Evolutionary conservation across 1,284 basidiomycete genomes (phyloP).

Genomic region (Coniferiporia weirii): DNA sequence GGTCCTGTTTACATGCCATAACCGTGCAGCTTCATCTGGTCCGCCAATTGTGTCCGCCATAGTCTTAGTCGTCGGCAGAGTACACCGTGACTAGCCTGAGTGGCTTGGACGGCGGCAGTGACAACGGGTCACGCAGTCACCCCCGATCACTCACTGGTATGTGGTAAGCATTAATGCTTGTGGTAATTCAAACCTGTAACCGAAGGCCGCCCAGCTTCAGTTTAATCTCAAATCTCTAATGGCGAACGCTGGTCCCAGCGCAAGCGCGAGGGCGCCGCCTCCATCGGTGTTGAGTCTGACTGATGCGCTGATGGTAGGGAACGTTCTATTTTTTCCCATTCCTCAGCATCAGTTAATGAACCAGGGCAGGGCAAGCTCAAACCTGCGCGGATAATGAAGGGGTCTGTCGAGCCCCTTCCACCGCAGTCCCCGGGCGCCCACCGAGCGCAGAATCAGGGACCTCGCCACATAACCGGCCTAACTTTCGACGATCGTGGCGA

Average conservation of each 20-base stretch:
- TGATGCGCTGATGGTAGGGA: slow-evolving; percentile 8
- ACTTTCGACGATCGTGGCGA: slow-evolving; percentile 91
- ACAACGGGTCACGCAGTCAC: not conserved
- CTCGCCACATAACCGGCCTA: slow-evolving; percentile 79
- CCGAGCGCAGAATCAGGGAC: slow-evolving; percentile 38
- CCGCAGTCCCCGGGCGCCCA: slow-evolving; percentile 42
- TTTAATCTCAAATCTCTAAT: not conserved
- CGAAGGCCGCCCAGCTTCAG: no score
- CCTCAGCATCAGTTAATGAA: not conserved
- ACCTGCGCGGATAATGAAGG: slow-evolving; percentile 86
- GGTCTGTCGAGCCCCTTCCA: slow-evolving; percentile 58
- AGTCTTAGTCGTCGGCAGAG: slow-evolving; percentile 23
- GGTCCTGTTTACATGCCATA: slow-evolving; percentile 96
- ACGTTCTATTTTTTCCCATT: not conserved
- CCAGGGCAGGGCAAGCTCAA: slow-evolving; percentile 63
- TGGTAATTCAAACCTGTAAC: not conserved
- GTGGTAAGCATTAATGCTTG: no score
- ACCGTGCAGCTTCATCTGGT: slow-evolving; percentile 70
- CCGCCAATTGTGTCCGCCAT: slow-evolving; percentile 47
- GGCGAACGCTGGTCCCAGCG: slow-evolving; percentile 9
- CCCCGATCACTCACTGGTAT: not conserved
- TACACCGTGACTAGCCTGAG: slow-evolving; percentile 35
- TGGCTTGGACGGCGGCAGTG: not conserved
- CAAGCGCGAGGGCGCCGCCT: not conserved
- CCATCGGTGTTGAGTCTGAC: not conserved